Evolutionary conservation across 2,329 filamentous ascomycete species (phyloP).

Genomic region (Pseudogymnoascus verrucosus): DNA sequence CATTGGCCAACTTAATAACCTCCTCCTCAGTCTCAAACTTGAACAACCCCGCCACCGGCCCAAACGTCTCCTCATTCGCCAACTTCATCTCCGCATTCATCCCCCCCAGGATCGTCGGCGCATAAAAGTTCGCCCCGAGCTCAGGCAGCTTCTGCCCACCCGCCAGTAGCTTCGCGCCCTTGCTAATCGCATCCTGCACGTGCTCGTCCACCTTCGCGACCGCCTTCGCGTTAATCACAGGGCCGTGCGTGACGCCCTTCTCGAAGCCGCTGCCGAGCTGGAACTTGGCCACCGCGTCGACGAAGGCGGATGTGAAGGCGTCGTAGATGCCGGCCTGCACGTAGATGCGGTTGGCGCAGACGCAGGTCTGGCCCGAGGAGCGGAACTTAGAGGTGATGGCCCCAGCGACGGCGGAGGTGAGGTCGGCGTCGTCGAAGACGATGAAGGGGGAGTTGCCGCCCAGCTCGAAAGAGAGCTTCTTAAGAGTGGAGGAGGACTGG

Average conservation of each 20-base stretch:
- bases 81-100: constrained; percentile 83
- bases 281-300: constrained; percentile 65
- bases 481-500: constrained; percentile 74
- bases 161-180: constrained; percentile 66
- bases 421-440: constrained; percentile 89
- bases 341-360: constrained; percentile 79
- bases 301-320: constrained; percentile 59
- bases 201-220: constrained; percentile 71
- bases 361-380: constrained; percentile 90
- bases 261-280: constrained; percentile 69
- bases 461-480: constrained; percentile 78
- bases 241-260: constrained; percentile 66
- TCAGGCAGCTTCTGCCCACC: constrained; percentile 69
- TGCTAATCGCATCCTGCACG: constrained; percentile 67
- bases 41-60: constrained; percentile 85
- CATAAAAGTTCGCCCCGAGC: constrained; percentile 78
- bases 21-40: constrained; percentile 83
- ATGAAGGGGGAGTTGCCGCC: constrained; percentile 95
- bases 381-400: constrained; percentile 88
- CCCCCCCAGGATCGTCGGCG: constrained; percentile 79
- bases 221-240: constrained; percentile 78
- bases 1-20: constrained; percentile 76
- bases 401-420: constrained; percentile 75
- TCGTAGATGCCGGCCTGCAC: constrained; percentile 74
- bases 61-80: constrained; percentile 86